Percentiles rank a stretch among this genome's conserved stretches.
Evolutionary conservation across 768 basidiomycete genomes (phyloP).

Genomic region (Mycena amicta): DNA sequence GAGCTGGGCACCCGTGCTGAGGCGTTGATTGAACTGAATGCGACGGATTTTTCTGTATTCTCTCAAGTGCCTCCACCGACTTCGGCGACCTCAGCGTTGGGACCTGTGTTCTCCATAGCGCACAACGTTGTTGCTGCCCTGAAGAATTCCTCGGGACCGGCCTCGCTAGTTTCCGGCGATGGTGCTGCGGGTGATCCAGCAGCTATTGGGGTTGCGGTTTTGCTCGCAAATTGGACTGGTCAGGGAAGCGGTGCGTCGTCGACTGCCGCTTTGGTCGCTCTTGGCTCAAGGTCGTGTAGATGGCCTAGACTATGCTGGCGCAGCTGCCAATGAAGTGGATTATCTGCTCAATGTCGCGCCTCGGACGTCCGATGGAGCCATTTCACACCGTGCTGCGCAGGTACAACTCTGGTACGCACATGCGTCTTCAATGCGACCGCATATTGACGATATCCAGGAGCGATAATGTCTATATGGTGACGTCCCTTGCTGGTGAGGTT

Average conservation of each 20-base stretch:
- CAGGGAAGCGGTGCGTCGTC: conserved; percentile 5
- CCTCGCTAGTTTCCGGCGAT: conserved; percentile 59
- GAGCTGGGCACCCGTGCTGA: conserved; percentile 59
- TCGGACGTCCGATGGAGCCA: conserved; percentile 71
- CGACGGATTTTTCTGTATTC: conserved; percentile 48
- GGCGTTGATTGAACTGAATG: conserved; percentile 49
- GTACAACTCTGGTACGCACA: conserved; percentile 69
- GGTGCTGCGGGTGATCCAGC: conserved; percentile 78
- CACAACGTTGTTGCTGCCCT: conserved; percentile 47
- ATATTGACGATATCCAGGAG: conserved; percentile 47
- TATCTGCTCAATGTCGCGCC: conserved; percentile 63
- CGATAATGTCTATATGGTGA: conserved; percentile 78
- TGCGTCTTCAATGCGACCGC: neutral
- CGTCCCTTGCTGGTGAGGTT: neutral
- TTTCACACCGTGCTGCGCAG: conserved; percentile 72
- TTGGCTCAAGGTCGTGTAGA: conserved; percentile 24
- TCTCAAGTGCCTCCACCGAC: conserved; percentile 43
- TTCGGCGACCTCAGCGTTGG: conserved; percentile 38
- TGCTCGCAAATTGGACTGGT: conserved; percentile 55
- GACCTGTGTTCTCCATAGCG: conserved; percentile 61
- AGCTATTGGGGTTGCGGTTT: conserved; percentile 70
- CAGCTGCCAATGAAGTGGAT: conserved; percentile 66
- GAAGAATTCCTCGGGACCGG: conserved; percentile 48
- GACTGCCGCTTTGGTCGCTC: neutral
- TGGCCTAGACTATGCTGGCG: conserved; percentile 58